A percentile compares a stretch with the other conserved stretches of the same genome.
phyloP scores from a whole-genome alignment of 164 flowering plant species.

The Tinospora cordifolia region DNA sequence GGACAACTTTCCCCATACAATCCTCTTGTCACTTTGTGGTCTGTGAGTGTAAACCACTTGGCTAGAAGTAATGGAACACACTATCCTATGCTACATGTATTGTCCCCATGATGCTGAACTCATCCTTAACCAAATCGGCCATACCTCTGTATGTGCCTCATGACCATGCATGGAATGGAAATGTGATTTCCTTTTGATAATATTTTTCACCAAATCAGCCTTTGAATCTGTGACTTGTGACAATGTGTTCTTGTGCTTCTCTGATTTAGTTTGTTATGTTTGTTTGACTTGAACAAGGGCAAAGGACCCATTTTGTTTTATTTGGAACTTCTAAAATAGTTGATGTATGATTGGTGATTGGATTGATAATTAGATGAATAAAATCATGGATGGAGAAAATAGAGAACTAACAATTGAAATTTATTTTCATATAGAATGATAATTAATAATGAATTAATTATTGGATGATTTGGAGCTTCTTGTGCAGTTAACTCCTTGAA shows the following conservation, averaged over 20 bases:
- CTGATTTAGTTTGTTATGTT: neutral
- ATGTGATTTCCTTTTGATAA: neutral
- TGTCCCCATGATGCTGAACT: neutral
- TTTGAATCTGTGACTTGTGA: neutral
- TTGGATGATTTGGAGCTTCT: no score
- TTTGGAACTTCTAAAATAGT: no score
- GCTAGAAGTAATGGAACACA: neutral
- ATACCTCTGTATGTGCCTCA: neutral
- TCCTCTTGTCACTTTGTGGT: neutral
- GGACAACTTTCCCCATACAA: neutral
- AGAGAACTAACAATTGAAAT: no score
- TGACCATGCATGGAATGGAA: neutral
- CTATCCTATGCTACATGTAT: neutral
- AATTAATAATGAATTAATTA: no score
- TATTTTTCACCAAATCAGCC: neutral
- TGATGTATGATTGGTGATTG: no score
- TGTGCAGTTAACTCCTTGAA: no score
- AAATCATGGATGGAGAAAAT: no score
- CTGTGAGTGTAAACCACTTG: neutral
- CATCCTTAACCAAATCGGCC: neutral
- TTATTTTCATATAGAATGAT: no score
- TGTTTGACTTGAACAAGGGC: neutral
- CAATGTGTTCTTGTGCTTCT: neutral
- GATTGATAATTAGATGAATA: no score
- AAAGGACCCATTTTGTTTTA: neutral